Base-by-base conservation (phyloP, 1,284 basidiomycete species). In the Cystobasidiaceae sp. region DNA sequence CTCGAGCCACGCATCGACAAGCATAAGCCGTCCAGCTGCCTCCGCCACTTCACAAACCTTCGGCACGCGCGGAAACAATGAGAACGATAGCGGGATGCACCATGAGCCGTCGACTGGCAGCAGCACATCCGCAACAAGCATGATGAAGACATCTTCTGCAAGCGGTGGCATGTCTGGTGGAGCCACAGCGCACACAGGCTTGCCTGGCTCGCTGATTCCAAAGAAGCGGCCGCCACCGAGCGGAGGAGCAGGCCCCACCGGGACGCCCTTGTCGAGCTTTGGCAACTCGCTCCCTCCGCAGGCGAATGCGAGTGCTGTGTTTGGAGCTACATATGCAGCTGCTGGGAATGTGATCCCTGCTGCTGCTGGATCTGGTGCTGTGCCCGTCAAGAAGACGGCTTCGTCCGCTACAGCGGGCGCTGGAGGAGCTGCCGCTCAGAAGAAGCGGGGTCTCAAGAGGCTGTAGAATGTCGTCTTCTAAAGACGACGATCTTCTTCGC, bases 381-480 rank as follows among this genome's bases (percentile, higher is more conserved):
- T n/a, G n/a, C n/a, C n/a, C n/a, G n/a, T n/a, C n/a, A n/a, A n/a
- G n/a, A n/a, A n/a, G n/a, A n/a, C n/a, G n/a, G n/a, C n/a, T n/a
- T n/a, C n/a, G n/a, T n/a, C n/a, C 6, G 54, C 34, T 13, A 30
- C 34, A 13, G 39, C 17, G 19, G 49, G 21, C 11, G n/a, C n/a
- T n/a, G n/a, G n/a, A n/a, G n/a, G n/a, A n/a, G 46, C 41, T 30
- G 61, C 52, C 27, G 61, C 61, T 44, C 56, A 59, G 56, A 64
- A 64, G 44, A 64, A 64, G 43, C 25, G 61, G 19, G 52, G 51
- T 17, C 44, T 64, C 28, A 64, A 64, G 61, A 51, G 61, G 15
- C 51, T 64, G 15, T 62, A 25, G 33, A 9, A 15, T 4, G 23
- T 54, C 3, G 25, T 32, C n/a, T 5, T 2, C 19, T 25, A 21